Conservation (phyloP, 1,284 basidiomycete genomes). For the Sanghuangporus sanghuang region DNA sequence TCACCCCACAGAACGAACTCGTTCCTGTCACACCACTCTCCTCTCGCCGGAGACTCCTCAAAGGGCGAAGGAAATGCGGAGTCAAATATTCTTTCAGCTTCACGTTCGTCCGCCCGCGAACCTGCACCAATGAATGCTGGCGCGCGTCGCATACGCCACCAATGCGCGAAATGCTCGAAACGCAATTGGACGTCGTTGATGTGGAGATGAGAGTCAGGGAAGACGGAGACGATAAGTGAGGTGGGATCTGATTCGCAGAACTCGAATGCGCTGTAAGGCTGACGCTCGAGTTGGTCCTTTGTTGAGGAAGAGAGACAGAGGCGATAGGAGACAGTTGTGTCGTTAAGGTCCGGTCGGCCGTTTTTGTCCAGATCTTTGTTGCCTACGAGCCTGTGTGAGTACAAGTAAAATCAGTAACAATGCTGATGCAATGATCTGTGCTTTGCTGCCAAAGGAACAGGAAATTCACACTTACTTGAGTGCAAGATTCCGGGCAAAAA, state of each 20-base stretch:
- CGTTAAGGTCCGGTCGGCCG: slow-evolving; percentile 12
- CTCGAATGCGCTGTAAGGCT: slow-evolving; percentile 18
- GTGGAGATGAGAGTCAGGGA: slow-evolving; percentile 15
- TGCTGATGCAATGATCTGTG: not conserved
- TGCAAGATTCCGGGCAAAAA: slow-evolving; percentile 17
- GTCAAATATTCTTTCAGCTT: slow-evolving; percentile 15
- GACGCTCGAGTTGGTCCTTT: slow-evolving; percentile 15
- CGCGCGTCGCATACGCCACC: slow-evolving; percentile 14
- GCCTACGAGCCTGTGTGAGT: slow-evolving; percentile 11
- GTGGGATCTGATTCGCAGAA: slow-evolving; percentile 9
- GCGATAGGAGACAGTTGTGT: slow-evolving; percentile 12
- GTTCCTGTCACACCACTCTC: slow-evolving; percentile 13
- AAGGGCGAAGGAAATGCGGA: slow-evolving; percentile 13
- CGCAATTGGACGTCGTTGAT: slow-evolving; percentile 7
- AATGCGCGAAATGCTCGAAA: slow-evolving; percentile 17
- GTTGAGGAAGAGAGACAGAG: slow-evolving; percentile 5
- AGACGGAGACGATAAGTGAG: slow-evolving; percentile 15
- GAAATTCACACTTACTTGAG: slow-evolving; percentile 12
- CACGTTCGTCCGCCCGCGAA: not conserved
- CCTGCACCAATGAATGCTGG: not conserved
- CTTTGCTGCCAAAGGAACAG: not conserved
- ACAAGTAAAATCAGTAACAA: not conserved
- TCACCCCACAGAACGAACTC: slow-evolving; percentile 20
- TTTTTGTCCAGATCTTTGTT: slow-evolving; percentile 15
- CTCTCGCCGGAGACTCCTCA: slow-evolving; percentile 3